These are phyloP conservation scores for Singerocomus rubriflavus DNA, from an alignment of 1,284 basidiomycete species.

Conservation along the genomic window DNA sequence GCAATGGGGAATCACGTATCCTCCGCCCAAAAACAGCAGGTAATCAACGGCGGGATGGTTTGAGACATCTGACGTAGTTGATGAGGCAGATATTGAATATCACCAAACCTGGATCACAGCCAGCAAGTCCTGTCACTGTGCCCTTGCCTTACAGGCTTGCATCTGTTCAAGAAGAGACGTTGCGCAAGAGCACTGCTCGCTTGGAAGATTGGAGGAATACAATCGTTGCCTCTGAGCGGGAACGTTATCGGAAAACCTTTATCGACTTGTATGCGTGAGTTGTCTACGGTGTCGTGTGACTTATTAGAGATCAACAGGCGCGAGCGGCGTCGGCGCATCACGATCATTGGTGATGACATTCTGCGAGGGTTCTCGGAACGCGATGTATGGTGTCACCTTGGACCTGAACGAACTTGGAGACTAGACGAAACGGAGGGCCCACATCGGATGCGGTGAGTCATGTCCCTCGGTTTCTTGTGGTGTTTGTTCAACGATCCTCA, in stretches of 20 bases:
- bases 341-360: slow-evolving; percentile 57
- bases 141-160: slow-evolving; percentile 18
- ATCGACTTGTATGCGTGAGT: slow-evolving; percentile 56
- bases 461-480: neutral
- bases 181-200: slow-evolving; percentile 57
- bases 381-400: slow-evolving; percentile 73
- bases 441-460: slow-evolving; percentile 65
- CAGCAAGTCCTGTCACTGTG: neutral
- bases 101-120: slow-evolving; percentile 11
- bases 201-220: slow-evolving; percentile 71
- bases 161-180: slow-evolving; percentile 45
- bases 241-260: slow-evolving; percentile 63
- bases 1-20: slow-evolving; percentile 59
- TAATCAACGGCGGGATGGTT: slow-evolving; percentile 26
- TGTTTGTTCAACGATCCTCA: slow-evolving; percentile 26
- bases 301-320: slow-evolving; percentile 44
- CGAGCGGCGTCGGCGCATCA: slow-evolving; percentile 68
- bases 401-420: slow-evolving; percentile 56
- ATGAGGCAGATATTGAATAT: slow-evolving; percentile 24
- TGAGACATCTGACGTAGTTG: slow-evolving; percentile 3
- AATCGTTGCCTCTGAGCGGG: slow-evolving; percentile 62
- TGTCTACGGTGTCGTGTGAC: neutral
- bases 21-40: slow-evolving; percentile 64
- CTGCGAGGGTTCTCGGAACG: slow-evolving; percentile 63
- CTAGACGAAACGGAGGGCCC: slow-evolving; percentile 90